These are phyloP conservation scores for Petrea volubilis DNA, from an alignment of 257 asterid species.

Conservation along the genomic window DNA sequence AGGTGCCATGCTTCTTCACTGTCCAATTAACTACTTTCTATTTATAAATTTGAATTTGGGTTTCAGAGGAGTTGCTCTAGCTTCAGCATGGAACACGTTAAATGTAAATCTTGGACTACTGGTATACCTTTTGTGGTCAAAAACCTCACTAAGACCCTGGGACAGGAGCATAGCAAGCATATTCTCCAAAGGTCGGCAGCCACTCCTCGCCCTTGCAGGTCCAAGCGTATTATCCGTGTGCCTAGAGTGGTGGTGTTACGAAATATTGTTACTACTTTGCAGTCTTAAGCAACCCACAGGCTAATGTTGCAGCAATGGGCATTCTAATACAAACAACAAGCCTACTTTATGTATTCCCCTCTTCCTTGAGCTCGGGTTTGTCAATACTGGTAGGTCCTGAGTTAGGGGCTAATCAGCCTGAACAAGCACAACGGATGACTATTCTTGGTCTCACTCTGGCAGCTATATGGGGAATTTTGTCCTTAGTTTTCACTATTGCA, in stretches of 20 bases:
- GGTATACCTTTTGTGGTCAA: slow-evolving; percentile 33
- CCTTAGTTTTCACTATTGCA: slow-evolving; percentile 36
- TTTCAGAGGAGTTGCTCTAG: slow-evolving; percentile 51
- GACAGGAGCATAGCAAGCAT: slow-evolving; percentile 24
- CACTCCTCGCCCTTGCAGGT: slow-evolving; percentile 37
- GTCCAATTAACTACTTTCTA: slow-evolving; percentile 45
- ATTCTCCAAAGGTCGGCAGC: slow-evolving; percentile 36
- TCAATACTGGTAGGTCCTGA: slow-evolving; percentile 46
- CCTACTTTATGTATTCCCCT: slow-evolving; percentile 48
- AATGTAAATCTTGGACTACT: slow-evolving; percentile 41
- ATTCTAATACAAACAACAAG: slow-evolving; percentile 49
- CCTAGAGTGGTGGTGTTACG: slow-evolving; percentile 61
- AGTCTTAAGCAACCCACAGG: slow-evolving; percentile 41
- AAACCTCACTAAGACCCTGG: slow-evolving; percentile 44
- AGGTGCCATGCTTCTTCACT: slow-evolving; percentile 48
- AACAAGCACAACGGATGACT: slow-evolving; percentile 41
- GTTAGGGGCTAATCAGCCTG: slow-evolving; percentile 51
- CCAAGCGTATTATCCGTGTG: slow-evolving; percentile 48
- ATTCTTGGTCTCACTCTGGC: slow-evolving; percentile 41
- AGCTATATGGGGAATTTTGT: slow-evolving; percentile 48
- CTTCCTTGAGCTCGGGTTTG: slow-evolving; percentile 44
- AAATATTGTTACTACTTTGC: slow-evolving; percentile 43
- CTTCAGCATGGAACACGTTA: slow-evolving; percentile 51
- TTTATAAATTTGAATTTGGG: slow-evolving; percentile 38
- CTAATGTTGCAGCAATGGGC: slow-evolving; percentile 53